Percentiles rank a stretch among this genome's conserved stretches.
Conservation (phyloP, 73 alveolate genomes). For the Loxodes magnus region DNA sequence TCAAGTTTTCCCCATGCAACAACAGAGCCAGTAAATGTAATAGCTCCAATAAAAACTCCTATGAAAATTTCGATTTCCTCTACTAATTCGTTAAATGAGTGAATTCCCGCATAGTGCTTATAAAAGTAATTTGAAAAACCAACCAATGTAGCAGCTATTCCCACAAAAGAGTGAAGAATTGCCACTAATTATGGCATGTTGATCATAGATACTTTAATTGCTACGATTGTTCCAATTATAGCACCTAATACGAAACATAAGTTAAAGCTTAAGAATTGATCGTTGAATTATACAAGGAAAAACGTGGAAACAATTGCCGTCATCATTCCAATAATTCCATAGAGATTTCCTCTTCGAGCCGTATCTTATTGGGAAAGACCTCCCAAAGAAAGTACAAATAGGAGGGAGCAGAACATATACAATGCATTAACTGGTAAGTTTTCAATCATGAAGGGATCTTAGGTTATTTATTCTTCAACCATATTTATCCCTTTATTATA, state of each 20-base stretch:
- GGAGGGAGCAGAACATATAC: conserved; percentile 32
- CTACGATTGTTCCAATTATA: background rate
- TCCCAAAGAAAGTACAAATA: conserved; percentile 27
- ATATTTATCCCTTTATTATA: too few relatives aligned
- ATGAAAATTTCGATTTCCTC: background rate
- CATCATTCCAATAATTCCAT: conserved; percentile 43
- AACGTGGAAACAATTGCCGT: conserved; percentile 5
- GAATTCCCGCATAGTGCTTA: too few relatives aligned
- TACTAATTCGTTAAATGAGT: too few relatives aligned
- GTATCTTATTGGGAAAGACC: conserved; percentile 35
- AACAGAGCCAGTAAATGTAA: conserved; percentile 57
- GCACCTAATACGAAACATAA: conserved; percentile 7
- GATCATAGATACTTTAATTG: conserved; percentile 9
- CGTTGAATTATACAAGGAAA: conserved; percentile 1
- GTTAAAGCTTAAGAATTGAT: too few relatives aligned
- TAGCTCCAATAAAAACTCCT: conserved; percentile 13
- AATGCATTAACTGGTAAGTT: too few relatives aligned
- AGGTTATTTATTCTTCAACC: too few relatives aligned
- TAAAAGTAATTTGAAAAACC: too few relatives aligned
- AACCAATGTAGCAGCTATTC: conserved; percentile 11
- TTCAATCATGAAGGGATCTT: too few relatives aligned
- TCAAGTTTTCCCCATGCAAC: conserved; percentile 48
- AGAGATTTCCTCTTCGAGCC: conserved; percentile 39
- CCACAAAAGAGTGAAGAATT: conserved; percentile 14
- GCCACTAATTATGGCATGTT: conserved; percentile 18